Evolutionary conservation across 192 early-diverging fungal species (phyloP).

Genomic region (Coemansia sp.): DNA sequence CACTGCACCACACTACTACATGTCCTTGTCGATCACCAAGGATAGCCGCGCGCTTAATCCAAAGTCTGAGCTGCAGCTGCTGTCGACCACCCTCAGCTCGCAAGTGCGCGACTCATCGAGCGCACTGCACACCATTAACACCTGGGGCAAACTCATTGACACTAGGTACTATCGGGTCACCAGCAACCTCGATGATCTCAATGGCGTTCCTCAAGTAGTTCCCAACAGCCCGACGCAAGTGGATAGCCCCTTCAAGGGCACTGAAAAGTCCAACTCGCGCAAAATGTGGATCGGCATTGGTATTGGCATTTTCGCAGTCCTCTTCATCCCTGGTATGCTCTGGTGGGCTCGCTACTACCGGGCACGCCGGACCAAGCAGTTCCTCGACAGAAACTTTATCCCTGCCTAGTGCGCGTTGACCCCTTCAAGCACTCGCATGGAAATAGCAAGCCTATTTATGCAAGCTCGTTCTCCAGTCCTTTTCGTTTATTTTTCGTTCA

Average conservation of each 20-base stretch:
- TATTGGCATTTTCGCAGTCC: conserved; percentile 30
- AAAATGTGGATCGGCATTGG: conserved; percentile 53
- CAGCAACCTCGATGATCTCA: conserved; percentile 34
- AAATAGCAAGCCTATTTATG: neutral
- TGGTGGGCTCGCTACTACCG: conserved; percentile 29
- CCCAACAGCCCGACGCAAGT: conserved; percentile 48
- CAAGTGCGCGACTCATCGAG: conserved; percentile 41
- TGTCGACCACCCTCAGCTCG: conserved; percentile 28
- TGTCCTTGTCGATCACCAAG: conserved; percentile 42
- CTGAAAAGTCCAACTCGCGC: conserved; percentile 34
- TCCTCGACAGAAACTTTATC: conserved; percentile 33
- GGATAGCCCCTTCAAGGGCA: conserved; percentile 39
- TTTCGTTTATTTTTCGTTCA: neutral
- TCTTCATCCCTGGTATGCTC: conserved; percentile 25
- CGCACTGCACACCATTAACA: conserved; percentile 25
- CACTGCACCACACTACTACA: conserved; percentile 36
- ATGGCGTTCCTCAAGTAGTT: conserved; percentile 33
- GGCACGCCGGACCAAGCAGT: conserved; percentile 22
- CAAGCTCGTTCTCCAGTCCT: neutral
- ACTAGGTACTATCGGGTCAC: conserved; percentile 28
- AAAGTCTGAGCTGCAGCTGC: conserved; percentile 39
- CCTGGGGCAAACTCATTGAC: conserved; percentile 41
- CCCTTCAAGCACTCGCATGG: no score
- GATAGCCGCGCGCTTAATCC: conserved; percentile 35
- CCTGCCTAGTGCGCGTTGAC: neutral